Conservation (phyloP, 495 filamentous ascomycete species). For the Diplogelasinospora grovesii region DNA sequence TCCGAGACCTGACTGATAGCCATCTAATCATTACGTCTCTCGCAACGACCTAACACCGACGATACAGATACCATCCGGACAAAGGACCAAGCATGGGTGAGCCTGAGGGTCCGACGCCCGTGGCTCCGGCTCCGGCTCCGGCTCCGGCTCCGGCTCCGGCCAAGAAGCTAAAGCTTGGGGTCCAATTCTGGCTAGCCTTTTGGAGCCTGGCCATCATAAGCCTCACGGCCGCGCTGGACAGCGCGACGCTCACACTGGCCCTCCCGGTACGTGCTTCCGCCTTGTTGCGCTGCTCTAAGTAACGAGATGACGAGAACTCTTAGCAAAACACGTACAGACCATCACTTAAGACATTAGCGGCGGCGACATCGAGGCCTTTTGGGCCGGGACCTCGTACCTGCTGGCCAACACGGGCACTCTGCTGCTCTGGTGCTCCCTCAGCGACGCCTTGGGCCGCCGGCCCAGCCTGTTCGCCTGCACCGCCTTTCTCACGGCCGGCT, state of each 20-base stretch:
- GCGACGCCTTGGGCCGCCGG: slow-evolving; percentile 43
- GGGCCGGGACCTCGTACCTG: slow-evolving; percentile 48
- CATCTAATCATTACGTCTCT: no score
- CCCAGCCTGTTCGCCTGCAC: slow-evolving; percentile 43
- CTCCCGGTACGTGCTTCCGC: neutral
- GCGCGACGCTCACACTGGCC: neutral
- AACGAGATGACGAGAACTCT: neutral
- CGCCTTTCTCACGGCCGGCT: slow-evolving; percentile 49
- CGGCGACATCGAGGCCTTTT: slow-evolving; percentile 52
- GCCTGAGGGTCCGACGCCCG: no score
- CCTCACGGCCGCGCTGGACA: neutral
- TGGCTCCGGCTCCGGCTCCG: no score
- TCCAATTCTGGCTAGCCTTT: no score
- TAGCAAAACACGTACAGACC: neutral
- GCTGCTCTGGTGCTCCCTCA: slow-evolving; percentile 41
- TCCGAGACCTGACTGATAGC: no score
- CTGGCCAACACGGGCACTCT: slow-evolving; percentile 45
- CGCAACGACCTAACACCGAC: no score
- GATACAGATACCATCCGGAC: no score
- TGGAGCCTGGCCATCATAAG: neutral
- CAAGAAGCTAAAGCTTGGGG: no score
- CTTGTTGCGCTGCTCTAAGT: no score
- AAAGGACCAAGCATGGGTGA: no score
- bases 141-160: no score
- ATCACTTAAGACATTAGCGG: slow-evolving; percentile 44